Evolutionary conservation across 2,329 filamentous ascomycete genomes (phyloP).

Genomic region (Colletotrichum tofieldiae): DNA sequence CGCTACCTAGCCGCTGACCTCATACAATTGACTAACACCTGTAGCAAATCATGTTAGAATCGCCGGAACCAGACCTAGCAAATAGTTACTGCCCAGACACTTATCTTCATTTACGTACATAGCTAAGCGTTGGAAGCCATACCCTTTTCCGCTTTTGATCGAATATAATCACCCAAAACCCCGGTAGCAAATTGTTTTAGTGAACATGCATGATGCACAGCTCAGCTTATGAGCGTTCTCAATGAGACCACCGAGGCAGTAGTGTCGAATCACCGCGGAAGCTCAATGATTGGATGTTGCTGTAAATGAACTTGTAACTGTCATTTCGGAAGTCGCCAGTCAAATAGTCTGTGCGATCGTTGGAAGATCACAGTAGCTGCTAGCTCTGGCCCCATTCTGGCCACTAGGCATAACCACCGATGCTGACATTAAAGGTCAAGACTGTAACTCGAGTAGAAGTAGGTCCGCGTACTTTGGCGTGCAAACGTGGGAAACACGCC

Average conservation of each 20-base stretch:
- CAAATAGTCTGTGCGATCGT: conserved; percentile 49
- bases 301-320: conserved; percentile 45
- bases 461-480: too few species aligned
- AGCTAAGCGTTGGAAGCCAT: conserved; percentile 34
- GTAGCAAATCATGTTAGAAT: conserved; percentile 33
- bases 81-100: conserved; percentile 39
- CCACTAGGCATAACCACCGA: conserved; percentile 56
- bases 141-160: conserved; percentile 18
- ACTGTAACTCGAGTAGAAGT: too few species aligned
- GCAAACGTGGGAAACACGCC: too few species aligned
- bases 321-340: conserved; percentile 57
- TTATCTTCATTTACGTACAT: conserved; percentile 35
- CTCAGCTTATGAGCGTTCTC: background rate
- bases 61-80: conserved; percentile 26
- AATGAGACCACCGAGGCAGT: conserved; percentile 9
- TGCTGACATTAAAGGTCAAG: background rate
- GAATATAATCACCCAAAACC: background rate
- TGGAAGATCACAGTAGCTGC: conserved; percentile 58
- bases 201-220: background rate
- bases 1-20: background rate
- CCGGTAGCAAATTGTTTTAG: too few species aligned
- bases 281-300: conserved; percentile 42
- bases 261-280: conserved; percentile 14
- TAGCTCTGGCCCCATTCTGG: conserved; percentile 60
- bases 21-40: background rate